Percentiles rank a stretch among this genome's conserved stretches.
Conservation (phyloP, 148 eudicot genomes). For the Linanthus parryae region DNA sequence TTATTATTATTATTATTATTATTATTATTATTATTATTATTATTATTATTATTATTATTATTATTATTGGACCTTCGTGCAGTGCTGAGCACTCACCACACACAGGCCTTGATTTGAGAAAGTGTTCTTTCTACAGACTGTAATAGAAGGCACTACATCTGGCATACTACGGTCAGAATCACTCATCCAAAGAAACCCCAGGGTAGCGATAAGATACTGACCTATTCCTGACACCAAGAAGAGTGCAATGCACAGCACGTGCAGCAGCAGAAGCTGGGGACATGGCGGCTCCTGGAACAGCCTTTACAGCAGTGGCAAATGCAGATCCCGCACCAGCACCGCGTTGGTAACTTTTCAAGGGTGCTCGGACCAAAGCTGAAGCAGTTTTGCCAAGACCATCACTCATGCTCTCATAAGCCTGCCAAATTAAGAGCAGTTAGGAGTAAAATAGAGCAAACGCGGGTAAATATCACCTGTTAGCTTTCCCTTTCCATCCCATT, state of each 20-base stretch:
- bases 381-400: conserved; percentile 79
- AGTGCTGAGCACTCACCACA: no score
- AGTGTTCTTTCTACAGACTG: no score
- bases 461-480: no score
- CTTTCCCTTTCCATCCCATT: no score
- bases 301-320: conserved; percentile 66
- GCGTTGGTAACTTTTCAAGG: conserved; percentile 75
- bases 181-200: no score
- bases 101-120: no score
- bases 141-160: no score
- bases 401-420: conserved; percentile 88
- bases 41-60: no score
- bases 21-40: no score
- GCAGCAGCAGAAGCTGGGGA: conserved; percentile 96
- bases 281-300: conserved; percentile 89
- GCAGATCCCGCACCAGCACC: conserved; percentile 77
- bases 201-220: conserved; percentile 9
- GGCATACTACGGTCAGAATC: no score
- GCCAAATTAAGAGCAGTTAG: conserved; percentile 9
- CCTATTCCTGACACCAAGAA: conserved; percentile 95
- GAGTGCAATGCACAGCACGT: conserved; percentile 74
- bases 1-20: no score
- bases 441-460: not conserved
- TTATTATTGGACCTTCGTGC: no score
- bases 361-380: conserved; percentile 66